A percentile compares a stretch with the other conserved stretches of the same genome.
Evolutionary conservation across 2,329 filamentous ascomycete genomes (phyloP).

Genomic region (Ophiocordyceps camponoti-floridani): DNA sequence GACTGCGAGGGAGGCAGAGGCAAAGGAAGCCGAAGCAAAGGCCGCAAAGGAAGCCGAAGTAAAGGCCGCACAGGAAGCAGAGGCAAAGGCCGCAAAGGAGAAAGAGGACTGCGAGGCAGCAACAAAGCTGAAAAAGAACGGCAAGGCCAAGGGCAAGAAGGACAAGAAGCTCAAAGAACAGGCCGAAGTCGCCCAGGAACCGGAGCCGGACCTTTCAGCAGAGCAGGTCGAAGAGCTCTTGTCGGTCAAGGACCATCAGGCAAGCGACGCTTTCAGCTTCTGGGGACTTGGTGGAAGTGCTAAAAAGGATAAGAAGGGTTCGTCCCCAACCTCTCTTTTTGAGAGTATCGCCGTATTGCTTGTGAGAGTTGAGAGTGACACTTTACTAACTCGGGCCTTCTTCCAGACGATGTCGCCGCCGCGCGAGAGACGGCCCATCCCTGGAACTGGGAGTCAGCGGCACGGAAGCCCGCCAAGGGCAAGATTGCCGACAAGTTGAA

Average conservation of each 20-base stretch:
- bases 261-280: constrained; percentile 33
- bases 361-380: not conserved
- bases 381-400: not conserved
- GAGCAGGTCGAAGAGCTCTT: constrained; percentile 26
- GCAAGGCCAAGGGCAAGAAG: constrained; percentile 5
- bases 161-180: constrained; percentile 7
- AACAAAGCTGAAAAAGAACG: not conserved
- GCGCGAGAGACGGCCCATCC: constrained; percentile 22
- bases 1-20: constrained; percentile 12
- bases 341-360: not conserved
- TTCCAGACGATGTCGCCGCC: constrained; percentile 23
- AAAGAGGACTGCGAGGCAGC: constrained; percentile 9
- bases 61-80: constrained; percentile 10
- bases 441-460: constrained; percentile 18
- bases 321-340: constrained; percentile 7
- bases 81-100: constrained; percentile 11
- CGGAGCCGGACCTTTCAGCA: constrained; percentile 13
- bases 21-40: constrained; percentile 7
- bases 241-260: constrained; percentile 12
- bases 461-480: constrained; percentile 28
- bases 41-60: constrained; percentile 7
- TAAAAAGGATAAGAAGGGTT: constrained; percentile 26
- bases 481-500: constrained; percentile 39
- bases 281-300: constrained; percentile 27
- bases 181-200: not conserved